Evolutionary conservation across 495 filamentous ascomycete genomes (phyloP), one percentile per base, ranked within the genome.

Genomic region (Pseudotulostoma volvatum): DNA sequence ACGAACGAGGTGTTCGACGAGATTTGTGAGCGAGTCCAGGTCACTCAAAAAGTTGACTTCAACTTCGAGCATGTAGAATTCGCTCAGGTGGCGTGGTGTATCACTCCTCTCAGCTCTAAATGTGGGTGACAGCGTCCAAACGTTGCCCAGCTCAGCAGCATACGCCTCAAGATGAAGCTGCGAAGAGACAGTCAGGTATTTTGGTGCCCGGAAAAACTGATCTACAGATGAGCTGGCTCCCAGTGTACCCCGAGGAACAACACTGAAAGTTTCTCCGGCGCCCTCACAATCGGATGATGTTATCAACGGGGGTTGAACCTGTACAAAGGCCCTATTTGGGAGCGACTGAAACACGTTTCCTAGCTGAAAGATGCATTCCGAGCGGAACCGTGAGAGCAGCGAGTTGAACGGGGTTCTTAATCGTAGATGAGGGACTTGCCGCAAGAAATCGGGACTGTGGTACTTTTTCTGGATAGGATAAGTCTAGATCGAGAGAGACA

Each of bases 11-110:
- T 76, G 58, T 56, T 96, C 83, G n/a, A 81, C 70, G 7, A 90
- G 51, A 41, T 76, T 64, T 65, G 93, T 86, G 41, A 97, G 66
- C 7, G 65, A 60, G 31, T 65, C 59, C 15, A 94, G 56, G 34
- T 74, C 65, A 19, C 82, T 63, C 37, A 78, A 74, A 54, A 93
- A 94, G 53, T 71, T 76, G 37, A 81, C 59, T 57, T 97, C 90
- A 5, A 76, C 86, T 59, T 97, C 90, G 1, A 97, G 72, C 90
- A 97, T 97, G 60, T 95, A 96, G 55, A 97, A 97, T 49, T 97
- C 90, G 62, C 84, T 93, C 34, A 96, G 64, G 59, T 97, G 90
- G 25, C 92, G 79, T 11, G 86, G 73, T 4, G 90, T 96, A 56
- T 95, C 86, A 54, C 85, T 94, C 59, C 74, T 82, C 54, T 97